Base-by-base conservation (phyloP, 106 monocot genomes). In the Chionographis japonica region DNA sequence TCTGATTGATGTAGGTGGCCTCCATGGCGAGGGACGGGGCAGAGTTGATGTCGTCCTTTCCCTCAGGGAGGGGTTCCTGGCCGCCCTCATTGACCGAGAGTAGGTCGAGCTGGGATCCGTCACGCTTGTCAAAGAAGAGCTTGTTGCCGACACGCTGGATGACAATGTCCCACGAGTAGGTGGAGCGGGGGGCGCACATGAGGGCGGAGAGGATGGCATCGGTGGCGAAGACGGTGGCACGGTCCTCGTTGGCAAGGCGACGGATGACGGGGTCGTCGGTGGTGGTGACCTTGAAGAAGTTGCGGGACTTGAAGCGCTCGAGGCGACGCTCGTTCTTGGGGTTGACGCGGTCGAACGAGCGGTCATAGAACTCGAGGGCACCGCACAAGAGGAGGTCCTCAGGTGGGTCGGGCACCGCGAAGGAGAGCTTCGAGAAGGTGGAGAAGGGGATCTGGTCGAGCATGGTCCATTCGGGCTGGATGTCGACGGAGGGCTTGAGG, bases 381-480 rank as follows among this genome's bases (percentile, higher is more conserved):
- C 95, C 92, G 40, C 89, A 92, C 15, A 92, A 67, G n/a, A 95
- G 75, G 13, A 95, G 81, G 39, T 95, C 95, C 70, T 95, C 91
- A 0, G 95, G 95, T 5, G 75, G 88, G 50, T 95, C 95, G 15
- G 92, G 60, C 37, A 95, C 95, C 2, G 83, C 49, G 69, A 84
- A 95, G 61, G 88, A 83, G 37, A 97, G 89, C 78, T 97, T 94
- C n/a, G 94, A 68, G 81, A 95, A 88, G 56, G 85, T 88, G 8
- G 94, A 85, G 75, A 95, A 91, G 18, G 91, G 94, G 74, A 95
- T 91, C 83, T 91, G 90, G 37, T 95, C 94, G 3, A 86, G 79
- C 91, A 95, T 88, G 17, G 88, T 88, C 94, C 94, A 95, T 37
- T 95, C 94, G 0, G 94, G 94, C 66, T 95, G 94, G 70, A 95